Evolutionary conservation across 2,329 filamentous ascomycete genomes (phyloP).

Genomic region (Gnomoniopsis sp.): DNA sequence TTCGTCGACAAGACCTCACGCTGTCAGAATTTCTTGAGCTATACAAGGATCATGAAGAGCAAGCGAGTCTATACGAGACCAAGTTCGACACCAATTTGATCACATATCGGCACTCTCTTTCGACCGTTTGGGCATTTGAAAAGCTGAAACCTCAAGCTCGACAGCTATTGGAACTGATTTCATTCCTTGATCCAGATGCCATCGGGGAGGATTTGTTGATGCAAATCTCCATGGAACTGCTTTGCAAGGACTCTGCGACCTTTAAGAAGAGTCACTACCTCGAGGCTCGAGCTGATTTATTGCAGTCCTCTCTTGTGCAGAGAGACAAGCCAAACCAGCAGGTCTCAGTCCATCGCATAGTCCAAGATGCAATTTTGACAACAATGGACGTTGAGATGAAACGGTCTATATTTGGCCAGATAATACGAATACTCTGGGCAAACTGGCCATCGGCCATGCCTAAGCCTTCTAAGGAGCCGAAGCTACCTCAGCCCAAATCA

Average conservation of each 20-base stretch:
- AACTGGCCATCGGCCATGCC: neutral
- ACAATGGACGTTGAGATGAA: neutral
- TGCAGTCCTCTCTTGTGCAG: neutral
- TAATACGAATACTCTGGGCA: neutral
- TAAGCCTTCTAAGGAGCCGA: neutral
- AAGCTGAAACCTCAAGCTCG: neutral
- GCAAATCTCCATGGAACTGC: neutral
- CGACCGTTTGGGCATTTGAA: neutral
- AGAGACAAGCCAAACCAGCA: neutral
- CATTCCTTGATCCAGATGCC: neutral
- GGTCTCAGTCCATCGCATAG: neutral
- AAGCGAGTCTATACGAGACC: neutral
- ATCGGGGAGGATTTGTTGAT: neutral
- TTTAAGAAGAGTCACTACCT: neutral
- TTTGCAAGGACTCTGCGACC: neutral
- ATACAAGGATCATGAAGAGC: neutral
- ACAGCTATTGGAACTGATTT: neutral
- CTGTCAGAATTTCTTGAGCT: neutral
- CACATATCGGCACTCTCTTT: neutral
- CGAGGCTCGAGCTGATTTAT: neutral
- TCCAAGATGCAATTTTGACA: neutral
- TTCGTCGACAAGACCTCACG: neutral
- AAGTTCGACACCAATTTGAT: neutral
- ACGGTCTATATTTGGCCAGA: neutral
- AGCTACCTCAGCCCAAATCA: neutral